These are phyloP conservation scores for Colletotrichum chlorophyti DNA, from an alignment of 2,329 filamentous ascomycete genomes.

Conservation along the genomic window DNA sequence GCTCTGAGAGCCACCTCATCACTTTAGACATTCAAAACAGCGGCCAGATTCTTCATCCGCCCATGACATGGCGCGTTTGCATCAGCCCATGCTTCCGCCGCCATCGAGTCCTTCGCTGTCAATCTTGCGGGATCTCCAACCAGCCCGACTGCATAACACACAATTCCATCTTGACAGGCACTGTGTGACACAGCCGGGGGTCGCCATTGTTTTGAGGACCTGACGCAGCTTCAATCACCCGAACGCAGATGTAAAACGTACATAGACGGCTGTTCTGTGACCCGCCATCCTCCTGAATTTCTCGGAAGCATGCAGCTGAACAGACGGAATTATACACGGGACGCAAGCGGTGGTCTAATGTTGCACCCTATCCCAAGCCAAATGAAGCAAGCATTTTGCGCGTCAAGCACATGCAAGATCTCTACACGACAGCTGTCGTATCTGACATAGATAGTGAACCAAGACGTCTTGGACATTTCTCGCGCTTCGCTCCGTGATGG, in stretches of 20 bases:
- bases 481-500: neutral
- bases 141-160: neutral
- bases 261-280: neutral
- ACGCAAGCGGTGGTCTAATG: neutral
- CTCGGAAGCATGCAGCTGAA: constrained; percentile 18
- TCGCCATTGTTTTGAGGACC: neutral
- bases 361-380: neutral
- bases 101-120: neutral
- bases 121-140: constrained; percentile 5
- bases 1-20: neutral
- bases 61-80: neutral
- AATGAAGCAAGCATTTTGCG: no score
- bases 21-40: neutral
- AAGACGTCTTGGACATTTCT: no score
- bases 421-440: neutral
- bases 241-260: neutral
- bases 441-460: neutral
- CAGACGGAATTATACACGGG: constrained; percentile 15
- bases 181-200: neutral
- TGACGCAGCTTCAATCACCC: neutral
- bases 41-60: neutral
- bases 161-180: neutral
- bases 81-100: neutral
- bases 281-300: neutral
- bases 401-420: neutral